A percentile compares a stretch with the other conserved stretches of the same genome.
These are phyloP conservation scores for Phytophthora megakarya DNA, from an alignment of 352 stramenopile genomes.

Conservation along the genomic window DNA sequence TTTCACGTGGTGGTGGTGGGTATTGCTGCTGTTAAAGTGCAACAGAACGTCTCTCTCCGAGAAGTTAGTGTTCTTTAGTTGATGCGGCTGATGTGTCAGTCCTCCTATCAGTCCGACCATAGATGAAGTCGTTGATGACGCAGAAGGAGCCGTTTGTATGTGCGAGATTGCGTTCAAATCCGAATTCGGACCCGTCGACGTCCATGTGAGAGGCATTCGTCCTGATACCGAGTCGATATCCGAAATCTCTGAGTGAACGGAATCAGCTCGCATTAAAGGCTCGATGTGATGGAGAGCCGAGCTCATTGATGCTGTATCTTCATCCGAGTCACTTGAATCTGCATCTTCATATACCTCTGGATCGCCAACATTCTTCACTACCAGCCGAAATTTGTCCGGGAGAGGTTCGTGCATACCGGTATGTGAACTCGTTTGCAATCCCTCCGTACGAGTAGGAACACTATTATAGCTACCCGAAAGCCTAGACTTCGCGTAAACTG, in stretches of 20 bases:
- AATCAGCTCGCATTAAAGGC: slow-evolving; percentile 53
- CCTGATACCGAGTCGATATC: slow-evolving; percentile 63
- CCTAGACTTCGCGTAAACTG: slow-evolving; percentile 48
- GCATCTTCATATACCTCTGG: slow-evolving; percentile 19
- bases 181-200: slow-evolving; percentile 40
- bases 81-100: slow-evolving; percentile 23
- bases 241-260: slow-evolving; percentile 75
- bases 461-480: slow-evolving; percentile 33
- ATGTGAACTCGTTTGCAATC: slow-evolving; percentile 6
- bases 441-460: slow-evolving; percentile 15
- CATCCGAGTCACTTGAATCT: slow-evolving; percentile 45
- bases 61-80: slow-evolving; percentile 36
- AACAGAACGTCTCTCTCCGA: slow-evolving; percentile 66
- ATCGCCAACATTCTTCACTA: slow-evolving; percentile 31
- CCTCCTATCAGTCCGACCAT: slow-evolving; percentile 28
- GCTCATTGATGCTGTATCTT: slow-evolving; percentile 42
- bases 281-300: slow-evolving; percentile 46
- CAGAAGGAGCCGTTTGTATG: slow-evolving; percentile 26
- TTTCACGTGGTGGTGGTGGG: slow-evolving; percentile 24
- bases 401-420: slow-evolving; percentile 5
- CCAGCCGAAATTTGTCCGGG: slow-evolving; percentile 34
- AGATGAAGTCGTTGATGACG: slow-evolving; percentile 42
- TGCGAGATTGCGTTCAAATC: slow-evolving; percentile 40
- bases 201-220: slow-evolving; percentile 41
- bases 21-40: slow-evolving; percentile 35